Evolutionary conservation across 768 basidiomycete genomes (phyloP).

Genomic region (Leucocoprinus leucothites): DNA sequence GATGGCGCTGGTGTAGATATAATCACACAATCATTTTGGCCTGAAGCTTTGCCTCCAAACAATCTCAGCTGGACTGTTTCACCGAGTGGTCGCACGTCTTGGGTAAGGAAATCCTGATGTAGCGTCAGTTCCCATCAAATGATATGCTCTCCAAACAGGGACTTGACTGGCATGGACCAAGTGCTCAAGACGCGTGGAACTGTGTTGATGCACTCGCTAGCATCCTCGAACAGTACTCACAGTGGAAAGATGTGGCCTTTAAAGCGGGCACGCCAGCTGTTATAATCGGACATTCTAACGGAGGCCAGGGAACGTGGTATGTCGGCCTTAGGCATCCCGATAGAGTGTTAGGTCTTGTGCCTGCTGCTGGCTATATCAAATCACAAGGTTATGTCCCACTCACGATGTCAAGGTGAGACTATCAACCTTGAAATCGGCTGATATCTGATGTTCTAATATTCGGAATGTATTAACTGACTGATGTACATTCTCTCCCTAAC

Average conservation of each 20-base stretch:
- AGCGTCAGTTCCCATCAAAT: too few species aligned
- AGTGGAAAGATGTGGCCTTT: constrained; percentile 42
- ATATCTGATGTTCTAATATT: too few species aligned
- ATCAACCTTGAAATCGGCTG: not conserved
- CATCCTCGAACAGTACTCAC: constrained; percentile 35
- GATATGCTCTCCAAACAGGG: constrained; percentile 45
- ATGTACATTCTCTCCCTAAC: not conserved
- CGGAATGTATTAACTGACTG: not conserved
- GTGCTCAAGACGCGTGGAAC: constrained; percentile 65
- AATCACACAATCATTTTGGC: constrained; percentile 52
- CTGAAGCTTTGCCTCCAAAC: constrained; percentile 56
- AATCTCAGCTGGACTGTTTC: constrained; percentile 69
- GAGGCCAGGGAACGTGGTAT: constrained; percentile 89
- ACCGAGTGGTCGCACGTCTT: constrained; percentile 82
- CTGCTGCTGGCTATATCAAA: constrained; percentile 83
- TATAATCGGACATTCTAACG: constrained; percentile 92
- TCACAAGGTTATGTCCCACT: constrained; percentile 84
- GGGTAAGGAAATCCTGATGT: constrained; percentile 42
- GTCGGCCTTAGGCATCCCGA: constrained; percentile 77
- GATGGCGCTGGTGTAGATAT: constrained; percentile 90
- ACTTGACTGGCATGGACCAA: constrained; percentile 90
- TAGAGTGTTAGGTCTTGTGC: constrained; percentile 63
- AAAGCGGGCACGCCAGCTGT: constrained; percentile 40
- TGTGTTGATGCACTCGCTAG: constrained; percentile 52
- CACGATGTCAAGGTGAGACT: constrained; percentile 53